Base-by-base conservation (phyloP, 2,329 filamentous ascomycete species). In the Fusarium sp. region DNA sequence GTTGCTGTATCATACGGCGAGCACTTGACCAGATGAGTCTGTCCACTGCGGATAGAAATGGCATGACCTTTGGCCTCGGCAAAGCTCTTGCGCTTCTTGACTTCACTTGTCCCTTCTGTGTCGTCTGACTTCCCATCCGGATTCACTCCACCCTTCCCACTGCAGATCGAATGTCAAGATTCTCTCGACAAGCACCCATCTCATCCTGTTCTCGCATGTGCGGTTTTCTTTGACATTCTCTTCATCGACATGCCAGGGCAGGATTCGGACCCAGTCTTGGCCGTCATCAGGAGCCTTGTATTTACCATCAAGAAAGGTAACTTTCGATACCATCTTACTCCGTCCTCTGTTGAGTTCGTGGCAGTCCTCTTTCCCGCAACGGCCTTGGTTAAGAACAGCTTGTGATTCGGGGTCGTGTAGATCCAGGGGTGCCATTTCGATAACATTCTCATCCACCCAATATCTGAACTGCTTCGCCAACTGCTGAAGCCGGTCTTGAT, bases 121-220 rank as follows among this genome's bases (percentile, higher is more conserved):
- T 41, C 59, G 58, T n/a, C 50, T 49, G 13, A 64, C 55, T 44
- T 71, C 69, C 42, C 61, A 60, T n/a, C 67, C 66, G 15, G 70
- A 54, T 35, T 72, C 72, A 15, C 59, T 70, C 41, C 68, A 69
- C n/a, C 69, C 71, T 15, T 77, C 75, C 66, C 73, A 73, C 13
- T 71, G 68, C 33, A 77, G 60, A 6, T 74, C 74, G 50, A 77
- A 76, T 2, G 75, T 77, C 27, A 77, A 57, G 35, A 72, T 75
- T 14, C 75, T 70, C 57, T 77, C 75, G 9, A 77, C 74, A 19
- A 75, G 63, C 27, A 75, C 71, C 75, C 75, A 77, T 51, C 75
- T 70, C 73, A 76, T 73, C 39, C 70, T 64, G 49, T 76, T 73
- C 52, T 71, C 70, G 25, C 65, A 68, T 1, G 69, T 67, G 13